Evolutionary conservation across 305 asterid species (phyloP).

Genomic region (Plantago coronopus): DNA sequence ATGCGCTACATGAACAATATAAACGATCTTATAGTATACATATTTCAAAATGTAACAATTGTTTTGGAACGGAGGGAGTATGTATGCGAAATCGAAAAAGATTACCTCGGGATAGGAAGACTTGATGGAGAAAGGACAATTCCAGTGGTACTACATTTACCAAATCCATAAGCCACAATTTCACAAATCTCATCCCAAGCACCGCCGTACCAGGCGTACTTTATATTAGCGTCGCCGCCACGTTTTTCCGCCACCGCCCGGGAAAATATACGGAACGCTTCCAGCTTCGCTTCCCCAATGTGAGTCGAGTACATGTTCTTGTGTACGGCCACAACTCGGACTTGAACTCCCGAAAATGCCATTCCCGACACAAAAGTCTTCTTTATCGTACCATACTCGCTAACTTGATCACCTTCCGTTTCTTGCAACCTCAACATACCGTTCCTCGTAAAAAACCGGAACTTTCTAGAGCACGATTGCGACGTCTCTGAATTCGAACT

Average conservation of each 20-base stretch:
- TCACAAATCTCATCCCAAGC: slow-evolving; percentile 30
- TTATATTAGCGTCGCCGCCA: slow-evolving; percentile 47
- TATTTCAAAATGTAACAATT: not conserved
- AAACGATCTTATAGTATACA: slow-evolving; percentile 10
- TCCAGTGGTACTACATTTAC: slow-evolving; percentile 28
- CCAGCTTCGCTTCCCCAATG: slow-evolving; percentile 27
- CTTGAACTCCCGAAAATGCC: slow-evolving; percentile 22
- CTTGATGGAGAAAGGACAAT: slow-evolving; percentile 34
- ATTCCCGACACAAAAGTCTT: slow-evolving; percentile 24
- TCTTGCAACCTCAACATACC: slow-evolving; percentile 39
- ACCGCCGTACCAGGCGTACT: slow-evolving; percentile 50
- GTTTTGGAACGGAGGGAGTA: no score
- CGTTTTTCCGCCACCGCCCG: slow-evolving; percentile 38
- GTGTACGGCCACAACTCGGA: slow-evolving; percentile 33
- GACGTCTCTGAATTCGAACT: slow-evolving; percentile 32
- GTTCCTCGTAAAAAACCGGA: slow-evolving; percentile 16
- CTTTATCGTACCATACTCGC: slow-evolving; percentile 21
- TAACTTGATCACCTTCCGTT: not conserved
- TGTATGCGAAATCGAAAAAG: not conserved
- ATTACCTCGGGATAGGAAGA: slow-evolving; percentile 33
- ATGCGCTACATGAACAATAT: slow-evolving; percentile 25
- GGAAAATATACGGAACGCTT: slow-evolving; percentile 30
- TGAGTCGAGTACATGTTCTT: slow-evolving; percentile 24
- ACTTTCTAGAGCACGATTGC: not conserved
- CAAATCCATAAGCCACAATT: slow-evolving; percentile 38